Evolutionary conservation across 129 eudicot genomes (phyloP).

Genomic region (Sambucus nigra): DNA sequence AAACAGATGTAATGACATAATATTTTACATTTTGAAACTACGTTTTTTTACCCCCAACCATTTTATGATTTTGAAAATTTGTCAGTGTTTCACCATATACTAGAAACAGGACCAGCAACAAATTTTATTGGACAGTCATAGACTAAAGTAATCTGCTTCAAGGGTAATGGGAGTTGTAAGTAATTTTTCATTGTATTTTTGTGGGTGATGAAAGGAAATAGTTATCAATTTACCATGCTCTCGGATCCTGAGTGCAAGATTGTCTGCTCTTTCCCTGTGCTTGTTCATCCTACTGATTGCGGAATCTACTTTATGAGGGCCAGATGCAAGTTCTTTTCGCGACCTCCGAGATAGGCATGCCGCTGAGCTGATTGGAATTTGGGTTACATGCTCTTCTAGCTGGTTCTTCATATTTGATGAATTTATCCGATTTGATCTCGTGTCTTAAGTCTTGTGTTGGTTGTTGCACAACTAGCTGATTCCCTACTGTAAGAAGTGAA

Average conservation of each 20-base stretch:
- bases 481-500: not conserved
- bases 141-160: not conserved
- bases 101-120: not conserved
- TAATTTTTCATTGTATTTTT: not conserved
- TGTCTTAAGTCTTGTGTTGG: not conserved
- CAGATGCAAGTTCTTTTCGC: not conserved
- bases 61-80: too few species aligned
- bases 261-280: not conserved
- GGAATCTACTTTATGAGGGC: constrained; percentile 1
- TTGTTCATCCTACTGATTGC: constrained; percentile 4
- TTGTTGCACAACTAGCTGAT: not conserved
- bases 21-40: too few species aligned
- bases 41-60: too few species aligned
- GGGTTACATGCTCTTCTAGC: not conserved
- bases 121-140: not conserved
- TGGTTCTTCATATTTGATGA: not conserved
- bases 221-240: constrained; percentile 8
- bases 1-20: too few species aligned
- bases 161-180: not conserved
- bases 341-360: not conserved
- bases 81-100: not conserved
- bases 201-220: not conserved
- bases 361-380: not conserved
- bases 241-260: not conserved
- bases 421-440: not conserved